Evolutionary conservation across 768 basidiomycete species (phyloP).

Genomic region (Auriscalpium vulgare): DNA sequence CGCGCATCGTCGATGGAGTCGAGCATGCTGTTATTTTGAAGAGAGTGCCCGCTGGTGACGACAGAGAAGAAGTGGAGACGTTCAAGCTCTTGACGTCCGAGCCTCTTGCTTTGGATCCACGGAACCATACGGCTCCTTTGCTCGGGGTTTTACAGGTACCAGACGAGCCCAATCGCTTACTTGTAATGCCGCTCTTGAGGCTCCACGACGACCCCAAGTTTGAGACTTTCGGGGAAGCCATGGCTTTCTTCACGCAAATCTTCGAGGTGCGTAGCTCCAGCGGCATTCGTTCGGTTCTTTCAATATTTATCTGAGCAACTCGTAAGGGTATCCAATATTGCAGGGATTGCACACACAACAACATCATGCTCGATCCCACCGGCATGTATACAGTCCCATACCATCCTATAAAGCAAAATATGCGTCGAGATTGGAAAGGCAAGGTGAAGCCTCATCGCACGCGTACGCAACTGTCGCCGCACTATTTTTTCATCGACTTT

Average conservation of each 20-base stretch:
- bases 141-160: constrained; percentile 15
- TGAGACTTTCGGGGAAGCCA: constrained; percentile 18
- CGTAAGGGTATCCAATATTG: constrained; percentile 12
- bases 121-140: constrained; percentile 18
- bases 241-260: constrained; percentile 19
- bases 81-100: constrained; percentile 2
- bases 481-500: constrained; percentile 25
- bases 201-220: constrained; percentile 17
- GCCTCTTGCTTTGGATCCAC: constrained; percentile 6
- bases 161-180: not conserved
- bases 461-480: constrained; percentile 19
- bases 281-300: not conserved
- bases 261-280: constrained; percentile 13
- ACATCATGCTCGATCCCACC: constrained; percentile 10
- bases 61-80: constrained; percentile 7
- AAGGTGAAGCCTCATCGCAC: constrained; percentile 10
- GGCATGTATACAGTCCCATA: constrained; percentile 5
- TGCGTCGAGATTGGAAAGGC: constrained; percentile 2
- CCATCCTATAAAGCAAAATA: constrained; percentile 3
- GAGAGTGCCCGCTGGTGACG: not conserved
- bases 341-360: constrained; percentile 7
- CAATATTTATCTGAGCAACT: not conserved
- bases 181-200: constrained; percentile 19
- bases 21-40: constrained; percentile 14
- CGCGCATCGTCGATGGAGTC: constrained; percentile 8